Evolutionary conservation across 2,329 filamentous ascomycete species (phyloP).

Genomic region (Fusarium sp.): DNA sequence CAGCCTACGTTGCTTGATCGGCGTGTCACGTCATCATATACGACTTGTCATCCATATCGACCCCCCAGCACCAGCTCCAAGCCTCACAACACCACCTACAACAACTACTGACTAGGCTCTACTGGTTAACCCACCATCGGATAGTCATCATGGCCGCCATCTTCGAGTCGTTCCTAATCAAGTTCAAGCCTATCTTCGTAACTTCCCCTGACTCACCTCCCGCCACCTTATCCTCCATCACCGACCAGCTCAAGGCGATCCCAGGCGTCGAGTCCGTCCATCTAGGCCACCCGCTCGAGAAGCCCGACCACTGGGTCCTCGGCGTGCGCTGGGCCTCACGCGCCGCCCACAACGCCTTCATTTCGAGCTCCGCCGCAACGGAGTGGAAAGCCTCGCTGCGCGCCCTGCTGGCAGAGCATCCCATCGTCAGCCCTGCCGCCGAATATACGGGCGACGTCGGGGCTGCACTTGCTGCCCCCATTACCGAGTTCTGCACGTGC

Average conservation of each 20-base stretch:
- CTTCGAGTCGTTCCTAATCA: slow-evolving; percentile 49
- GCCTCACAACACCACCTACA: neutral
- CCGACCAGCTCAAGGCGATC: slow-evolving; percentile 45
- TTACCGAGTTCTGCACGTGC: slow-evolving; percentile 54
- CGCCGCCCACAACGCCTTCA: slow-evolving; percentile 53
- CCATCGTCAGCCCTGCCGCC: slow-evolving; percentile 38
- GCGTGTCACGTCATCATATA: neutral
- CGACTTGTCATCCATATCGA: neutral
- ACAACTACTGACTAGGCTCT: neutral
- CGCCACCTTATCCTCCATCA: slow-evolving; percentile 43
- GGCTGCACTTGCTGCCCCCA: slow-evolving; percentile 50
- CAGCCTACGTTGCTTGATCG: neutral
- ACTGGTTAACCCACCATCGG: slow-evolving; percentile 1
- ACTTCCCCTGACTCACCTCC: slow-evolving; percentile 42
- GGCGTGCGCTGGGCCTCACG: slow-evolving; percentile 51
- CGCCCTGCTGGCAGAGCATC: slow-evolving; percentile 45
- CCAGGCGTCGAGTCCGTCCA: slow-evolving; percentile 50
- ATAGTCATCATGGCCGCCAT: slow-evolving; percentile 40
- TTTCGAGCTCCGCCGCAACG: slow-evolving; percentile 54
- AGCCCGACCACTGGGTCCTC: slow-evolving; percentile 48
- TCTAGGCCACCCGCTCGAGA: slow-evolving; percentile 51
- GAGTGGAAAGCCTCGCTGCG: slow-evolving; percentile 54
- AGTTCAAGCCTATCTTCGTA: slow-evolving; percentile 47
- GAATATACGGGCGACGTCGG: slow-evolving; percentile 37
- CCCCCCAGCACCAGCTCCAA: neutral